Evolutionary conservation across 1,139 yeast genomes (phyloP), one percentile per base, ranked within the genome.

Genomic region (Geotrichum carabidarum): DNA sequence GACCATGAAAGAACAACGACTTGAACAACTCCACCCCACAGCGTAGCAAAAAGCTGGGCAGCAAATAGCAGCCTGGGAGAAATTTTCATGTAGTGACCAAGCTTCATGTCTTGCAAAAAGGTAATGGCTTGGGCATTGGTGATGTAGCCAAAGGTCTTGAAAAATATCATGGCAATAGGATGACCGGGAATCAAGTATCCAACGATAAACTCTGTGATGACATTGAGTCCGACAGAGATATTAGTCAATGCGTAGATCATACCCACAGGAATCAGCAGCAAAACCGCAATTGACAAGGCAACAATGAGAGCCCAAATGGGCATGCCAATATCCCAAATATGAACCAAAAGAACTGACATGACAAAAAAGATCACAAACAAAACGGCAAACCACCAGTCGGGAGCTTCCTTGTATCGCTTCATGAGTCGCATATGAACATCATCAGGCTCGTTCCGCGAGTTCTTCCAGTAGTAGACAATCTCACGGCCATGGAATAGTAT

Each of bases 401-500:
- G 90, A 34, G 78, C 81, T 61, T 79, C 82, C 52, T 72, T 76
- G 68, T 83, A 84, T 44, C 71, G 69, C 57, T 71, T 72, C 86
- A 83, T 83, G 57, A 82, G 75, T 61, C 83, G 76, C 72, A 76
- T 77, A 66, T 83, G 89, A 30, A 84, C 80, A 68, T 84, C 88
- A 42, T 78, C 79, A 63, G 72, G 71, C 43, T 68, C 67, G n/a
- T 71, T 74, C 54, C 74, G 74, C 48, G 74, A 73, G 61, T 71
- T 68, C 59, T 70, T 72, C 63, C 81, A 61, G 66, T 76, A 80
- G 18, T 71, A 67, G 57, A 73, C 60, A 55, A 84, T 76, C 57
- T 79, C 82, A 51, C 68, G 72, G 57, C 85, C 80, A 63, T 83
- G 84, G 73, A 78, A 82, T 44, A 80, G 71, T 35, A 69, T 64